These are phyloP conservation scores for Physcomitrellopsis africana DNA, from an alignment of 225 moss, liverwort and hornwort species.

Conservation along the genomic window DNA sequence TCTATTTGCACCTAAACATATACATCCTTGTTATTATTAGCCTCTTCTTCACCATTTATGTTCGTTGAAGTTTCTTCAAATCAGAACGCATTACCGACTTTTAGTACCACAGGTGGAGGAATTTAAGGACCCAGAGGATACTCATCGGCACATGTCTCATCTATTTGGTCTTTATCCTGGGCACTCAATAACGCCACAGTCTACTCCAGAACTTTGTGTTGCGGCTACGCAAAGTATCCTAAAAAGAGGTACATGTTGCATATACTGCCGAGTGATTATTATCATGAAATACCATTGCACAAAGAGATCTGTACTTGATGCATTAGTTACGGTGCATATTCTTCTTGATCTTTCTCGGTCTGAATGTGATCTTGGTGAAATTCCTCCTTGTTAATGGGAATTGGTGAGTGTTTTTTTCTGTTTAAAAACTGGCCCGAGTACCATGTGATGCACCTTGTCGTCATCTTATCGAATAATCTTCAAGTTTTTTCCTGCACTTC, in stretches of 20 bases:
- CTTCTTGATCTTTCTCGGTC: neutral
- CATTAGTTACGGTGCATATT: neutral
- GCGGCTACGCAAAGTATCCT: conserved; percentile 80
- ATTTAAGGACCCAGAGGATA: conserved; percentile 75
- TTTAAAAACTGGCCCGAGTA: conserved; percentile 6
- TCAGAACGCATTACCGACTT: neutral
- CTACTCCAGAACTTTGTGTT: conserved; percentile 77
- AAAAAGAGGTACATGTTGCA: conserved; percentile 69
- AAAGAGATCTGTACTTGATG: neutral
- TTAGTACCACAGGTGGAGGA: conserved; percentile 67
- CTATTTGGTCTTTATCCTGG: conserved; percentile 96
- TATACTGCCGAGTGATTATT: neutral
- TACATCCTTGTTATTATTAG: neutral
- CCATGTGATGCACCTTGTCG: neutral
- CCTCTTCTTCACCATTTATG: neutral
- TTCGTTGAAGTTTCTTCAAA: neutral
- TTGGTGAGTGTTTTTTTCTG: neutral
- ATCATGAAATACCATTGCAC: neutral
- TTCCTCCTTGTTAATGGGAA: neutral
- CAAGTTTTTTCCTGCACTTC: neutral
- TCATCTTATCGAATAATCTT: neutral
- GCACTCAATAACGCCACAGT: conserved; percentile 63
- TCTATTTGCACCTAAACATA: neutral
- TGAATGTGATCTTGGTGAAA: neutral
- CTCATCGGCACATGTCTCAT: conserved; percentile 99